Evolutionary conservation across 108 stramenopile species (phyloP).

Genomic region (Cyclotella distinguenda): DNA sequence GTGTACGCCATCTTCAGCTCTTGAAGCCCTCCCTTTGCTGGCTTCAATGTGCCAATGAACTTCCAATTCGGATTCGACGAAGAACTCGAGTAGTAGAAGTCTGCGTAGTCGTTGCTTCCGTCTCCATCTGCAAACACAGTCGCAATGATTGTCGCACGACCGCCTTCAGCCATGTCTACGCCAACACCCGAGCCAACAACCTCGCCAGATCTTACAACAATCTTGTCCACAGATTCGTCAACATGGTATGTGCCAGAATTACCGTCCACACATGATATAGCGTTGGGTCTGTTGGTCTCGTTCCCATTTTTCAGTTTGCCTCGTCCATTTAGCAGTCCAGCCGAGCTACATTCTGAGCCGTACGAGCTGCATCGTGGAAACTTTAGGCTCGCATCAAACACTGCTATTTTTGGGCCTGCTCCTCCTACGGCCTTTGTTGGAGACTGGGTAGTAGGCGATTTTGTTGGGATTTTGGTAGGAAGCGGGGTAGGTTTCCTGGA

Average conservation of each 20-base stretch:
- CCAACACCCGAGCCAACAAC: background rate
- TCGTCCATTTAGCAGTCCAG: no score
- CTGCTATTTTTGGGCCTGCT: background rate
- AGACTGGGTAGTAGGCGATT: background rate
- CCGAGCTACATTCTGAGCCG: background rate
- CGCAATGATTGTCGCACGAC: slow-evolving; percentile 18
- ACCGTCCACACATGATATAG: no score
- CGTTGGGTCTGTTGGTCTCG: background rate
- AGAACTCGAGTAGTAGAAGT: slow-evolving; percentile 28
- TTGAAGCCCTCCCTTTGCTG: slow-evolving; percentile 5
- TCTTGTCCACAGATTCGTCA: slow-evolving; percentile 10
- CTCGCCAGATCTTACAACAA: slow-evolving; percentile 12
- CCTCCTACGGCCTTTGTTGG: background rate
- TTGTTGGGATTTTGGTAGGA: background rate
- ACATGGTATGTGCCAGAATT: no score
- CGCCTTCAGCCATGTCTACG: slow-evolving; percentile 15
- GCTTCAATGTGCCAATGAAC: slow-evolving; percentile 15
- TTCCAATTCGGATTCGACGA: slow-evolving; percentile 7
- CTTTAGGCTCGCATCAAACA: background rate
- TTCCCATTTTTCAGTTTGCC: background rate
- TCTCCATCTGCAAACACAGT: slow-evolving; percentile 4
- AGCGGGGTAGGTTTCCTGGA: no score
- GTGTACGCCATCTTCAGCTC: slow-evolving; percentile 7
- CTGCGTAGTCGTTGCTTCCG: slow-evolving; percentile 17
- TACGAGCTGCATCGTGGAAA: background rate